These are phyloP conservation scores for Protomyces pachydermus DNA, from an alignment of 1,139 yeast genomes.

Conservation along the genomic window DNA sequence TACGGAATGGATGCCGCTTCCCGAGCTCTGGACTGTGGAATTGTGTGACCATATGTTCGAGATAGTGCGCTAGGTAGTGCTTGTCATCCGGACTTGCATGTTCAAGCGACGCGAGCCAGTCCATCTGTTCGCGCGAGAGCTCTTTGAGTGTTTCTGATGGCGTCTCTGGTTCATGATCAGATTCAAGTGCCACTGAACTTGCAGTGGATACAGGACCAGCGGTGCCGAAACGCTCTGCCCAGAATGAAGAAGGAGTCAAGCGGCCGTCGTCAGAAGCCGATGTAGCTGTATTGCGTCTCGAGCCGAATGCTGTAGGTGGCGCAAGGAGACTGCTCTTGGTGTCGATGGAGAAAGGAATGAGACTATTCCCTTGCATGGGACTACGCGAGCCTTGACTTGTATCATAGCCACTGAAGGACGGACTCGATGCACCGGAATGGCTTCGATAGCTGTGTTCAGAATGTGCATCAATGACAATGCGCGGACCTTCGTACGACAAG, in stretches of 20 bases:
- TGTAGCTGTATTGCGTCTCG: background rate
- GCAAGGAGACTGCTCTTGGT: background rate
- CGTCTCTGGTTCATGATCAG: background rate
- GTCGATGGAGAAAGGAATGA: background rate
- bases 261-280: background rate
- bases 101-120: slow-evolving; percentile 3
- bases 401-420: background rate
- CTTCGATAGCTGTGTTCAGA: background rate
- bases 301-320: background rate
- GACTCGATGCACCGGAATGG: background rate
- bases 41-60: background rate
- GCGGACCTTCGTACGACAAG: background rate
- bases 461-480: background rate
- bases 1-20: slow-evolving; percentile 14
- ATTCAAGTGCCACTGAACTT: background rate
- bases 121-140: slow-evolving; percentile 7
- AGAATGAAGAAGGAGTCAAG: slow-evolving; percentile 7
- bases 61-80: slow-evolving; percentile 13
- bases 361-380: background rate
- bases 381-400: background rate
- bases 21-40: slow-evolving; percentile 20
- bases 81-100: slow-evolving; percentile 7
- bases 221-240: slow-evolving; percentile 24
- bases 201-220: slow-evolving; percentile 2
- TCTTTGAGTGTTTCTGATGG: background rate